Evolutionary conservation across 2,329 filamentous ascomycete species (phyloP), one percentile per base, ranked within the genome.

Genomic region (Fusarium nodosum): DNA sequence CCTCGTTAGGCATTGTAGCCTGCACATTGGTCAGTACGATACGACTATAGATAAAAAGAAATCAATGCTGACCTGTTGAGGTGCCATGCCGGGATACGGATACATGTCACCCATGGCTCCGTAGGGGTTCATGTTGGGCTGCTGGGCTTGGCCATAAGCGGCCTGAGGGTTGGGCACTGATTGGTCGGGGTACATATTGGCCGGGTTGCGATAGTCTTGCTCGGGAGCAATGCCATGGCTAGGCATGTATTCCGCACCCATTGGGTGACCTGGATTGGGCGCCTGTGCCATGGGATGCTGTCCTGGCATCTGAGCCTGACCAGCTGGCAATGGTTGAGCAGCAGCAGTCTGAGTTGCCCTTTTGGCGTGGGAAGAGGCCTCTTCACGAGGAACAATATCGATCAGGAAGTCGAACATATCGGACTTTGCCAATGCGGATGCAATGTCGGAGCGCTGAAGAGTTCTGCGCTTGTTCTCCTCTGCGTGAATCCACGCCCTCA

Each of bases 351-450:
- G 85, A 10, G 85, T 83, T 44, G 90, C 85, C 69, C 94, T 87
- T 83, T 97, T 97, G 41, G 94, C 88, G 77, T 94, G 93, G 24
- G 91, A 90, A 12, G 92, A 87, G 36, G 95, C 94, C 80, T 99
- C 96, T 79, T 99, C 96, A 54, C 96, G 91, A 5, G 96, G 96
- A 8, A 99, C 96, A 66, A 99, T 99, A 78, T 99, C 96, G 78
- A 99, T 99, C 63, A 99, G 86, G 82, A 99, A 99, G 82, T 99
- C 96, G 80, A 99, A 99, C 96, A 99, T 99, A 83, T 99, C 96
- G 24, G 94, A 97, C 82, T 99, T 99, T 64, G 93, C 92, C 26
- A 99, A 86, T 16, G 96, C 96, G 13, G 94, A 97, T 24, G 96
- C 96, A 78, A 99, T 99, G 77, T 99, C 96, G 60, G 93, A 97